These are phyloP conservation scores for Puccinia triticina DNA, from an alignment of 1,284 basidiomycete species.

Conservation along the genomic window DNA sequence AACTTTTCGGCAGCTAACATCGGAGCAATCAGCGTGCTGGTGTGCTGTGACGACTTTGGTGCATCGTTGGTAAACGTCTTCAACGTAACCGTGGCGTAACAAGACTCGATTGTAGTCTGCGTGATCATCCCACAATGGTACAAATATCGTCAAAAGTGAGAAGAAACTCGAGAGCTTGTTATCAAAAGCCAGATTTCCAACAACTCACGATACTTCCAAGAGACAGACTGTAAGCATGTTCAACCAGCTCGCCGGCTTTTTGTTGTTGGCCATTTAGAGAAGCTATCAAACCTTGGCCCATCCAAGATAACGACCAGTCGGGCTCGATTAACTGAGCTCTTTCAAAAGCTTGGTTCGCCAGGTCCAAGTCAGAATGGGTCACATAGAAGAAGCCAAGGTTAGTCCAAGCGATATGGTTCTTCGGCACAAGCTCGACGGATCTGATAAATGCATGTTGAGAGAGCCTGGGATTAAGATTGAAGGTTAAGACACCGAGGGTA, in stretches of 20 bases:
- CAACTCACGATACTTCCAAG: conserved; percentile 69
- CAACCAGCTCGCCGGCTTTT: conserved; percentile 74
- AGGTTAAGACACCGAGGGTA: conserved; percentile 74
- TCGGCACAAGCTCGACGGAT: conserved; percentile 79
- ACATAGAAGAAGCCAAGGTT: conserved; percentile 88
- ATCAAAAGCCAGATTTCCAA: neutral
- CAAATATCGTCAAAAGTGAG: neutral
- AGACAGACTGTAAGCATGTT: conserved; percentile 77
- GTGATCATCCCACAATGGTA: neutral
- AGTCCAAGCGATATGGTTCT: conserved; percentile 72
- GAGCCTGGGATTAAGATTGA: conserved; percentile 69
- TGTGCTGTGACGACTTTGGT: neutral
- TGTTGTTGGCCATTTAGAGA: conserved; percentile 68
- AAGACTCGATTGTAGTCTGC: conserved; percentile 41
- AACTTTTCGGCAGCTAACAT: conserved; percentile 43
- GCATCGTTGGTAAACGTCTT: conserved; percentile 26
- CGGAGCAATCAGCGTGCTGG: conserved; percentile 20
- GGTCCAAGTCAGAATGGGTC: conserved; percentile 75
- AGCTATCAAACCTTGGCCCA: conserved; percentile 86
- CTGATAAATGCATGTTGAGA: conserved; percentile 92
- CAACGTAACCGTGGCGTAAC: conserved; percentile 33
- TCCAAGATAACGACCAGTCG: conserved; percentile 86
- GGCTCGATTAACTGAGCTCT: conserved; percentile 89
- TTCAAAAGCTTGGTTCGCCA: conserved; percentile 84
- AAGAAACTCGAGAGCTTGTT: neutral